A percentile compares a stretch with the other conserved stretches of the same genome.
Evolutionary conservation across 1,284 basidiomycete species (phyloP).

Genomic region (Ustilago vetiveriae): DNA sequence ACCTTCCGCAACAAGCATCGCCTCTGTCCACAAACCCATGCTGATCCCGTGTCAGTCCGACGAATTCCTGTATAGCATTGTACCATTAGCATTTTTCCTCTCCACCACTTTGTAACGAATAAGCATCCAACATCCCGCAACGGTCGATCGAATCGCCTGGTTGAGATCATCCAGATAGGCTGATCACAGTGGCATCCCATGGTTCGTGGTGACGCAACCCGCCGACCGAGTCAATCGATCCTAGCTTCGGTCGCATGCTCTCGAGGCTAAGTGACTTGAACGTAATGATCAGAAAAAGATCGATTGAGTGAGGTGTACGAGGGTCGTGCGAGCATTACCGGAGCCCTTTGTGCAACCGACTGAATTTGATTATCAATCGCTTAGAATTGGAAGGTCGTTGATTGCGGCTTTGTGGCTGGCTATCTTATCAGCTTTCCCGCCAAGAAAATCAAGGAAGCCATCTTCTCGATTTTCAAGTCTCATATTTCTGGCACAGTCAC

Average conservation of each 20-base stretch:
- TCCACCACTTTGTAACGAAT: conserved; percentile 33
- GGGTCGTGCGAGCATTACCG: too few species aligned
- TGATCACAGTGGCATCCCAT: too few species aligned
- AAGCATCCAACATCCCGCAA: background rate
- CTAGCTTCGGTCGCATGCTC: too few species aligned
- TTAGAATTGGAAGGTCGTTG: background rate
- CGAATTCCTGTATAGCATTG: conserved; percentile 20
- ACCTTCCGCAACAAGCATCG: background rate
- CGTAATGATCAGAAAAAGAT: too few species aligned
- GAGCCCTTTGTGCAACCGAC: too few species aligned
- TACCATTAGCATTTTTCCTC: conserved; percentile 12
- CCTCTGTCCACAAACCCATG: background rate
- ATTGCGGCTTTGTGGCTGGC: conserved; percentile 3
- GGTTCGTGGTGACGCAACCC: too few species aligned
- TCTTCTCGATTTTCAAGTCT: background rate
- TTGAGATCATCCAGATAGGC: background rate
- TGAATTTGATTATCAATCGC: conserved; percentile 45
- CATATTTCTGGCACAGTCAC: background rate
- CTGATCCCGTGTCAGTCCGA: too few species aligned
- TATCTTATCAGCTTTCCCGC: conserved; percentile 32
- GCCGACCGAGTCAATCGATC: too few species aligned
- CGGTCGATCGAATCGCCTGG: background rate
- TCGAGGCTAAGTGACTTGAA: too few species aligned
- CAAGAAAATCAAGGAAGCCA: conserved; percentile 5
- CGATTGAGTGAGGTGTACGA: too few species aligned